These are phyloP conservation scores for Pichia sp. DNA, from an alignment of 1,139 yeast species.

Conservation along the genomic window DNA sequence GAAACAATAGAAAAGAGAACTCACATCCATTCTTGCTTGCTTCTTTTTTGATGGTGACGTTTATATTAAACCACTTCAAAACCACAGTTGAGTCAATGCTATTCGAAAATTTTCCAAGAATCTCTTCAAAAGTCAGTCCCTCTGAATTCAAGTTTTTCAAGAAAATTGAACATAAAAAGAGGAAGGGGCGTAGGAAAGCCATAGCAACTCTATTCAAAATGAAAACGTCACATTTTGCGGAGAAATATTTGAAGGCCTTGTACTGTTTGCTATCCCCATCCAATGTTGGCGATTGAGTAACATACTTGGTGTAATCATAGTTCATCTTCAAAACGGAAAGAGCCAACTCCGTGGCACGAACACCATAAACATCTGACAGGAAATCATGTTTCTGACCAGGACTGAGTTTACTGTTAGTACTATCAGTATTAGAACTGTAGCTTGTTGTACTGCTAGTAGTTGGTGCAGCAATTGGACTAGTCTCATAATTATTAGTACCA, in stretches of 20 bases:
- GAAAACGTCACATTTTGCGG: constrained; percentile 28
- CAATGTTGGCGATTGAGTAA: constrained; percentile 23
- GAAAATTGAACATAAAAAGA: constrained; percentile 30
- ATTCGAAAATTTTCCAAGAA: constrained; percentile 26
- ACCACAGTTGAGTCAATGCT: constrained; percentile 32
- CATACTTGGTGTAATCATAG: constrained; percentile 27
- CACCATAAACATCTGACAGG: constrained; percentile 19
- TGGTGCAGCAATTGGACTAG: too few species aligned
- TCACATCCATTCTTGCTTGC: constrained; percentile 2
- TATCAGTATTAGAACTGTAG: neutral
- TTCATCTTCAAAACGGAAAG: constrained; percentile 30
- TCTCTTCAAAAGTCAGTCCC: constrained; percentile 20
- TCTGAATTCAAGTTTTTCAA: constrained; percentile 25
- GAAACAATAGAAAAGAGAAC: constrained; percentile 27
- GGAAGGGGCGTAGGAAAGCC: constrained; percentile 22
- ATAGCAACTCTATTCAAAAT: constrained; percentile 25
- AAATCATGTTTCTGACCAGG: neutral
- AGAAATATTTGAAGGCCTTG: constrained; percentile 25
- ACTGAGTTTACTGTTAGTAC: neutral
- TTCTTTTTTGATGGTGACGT: constrained; percentile 9
- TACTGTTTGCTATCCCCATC: constrained; percentile 19
- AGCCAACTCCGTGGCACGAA: constrained; percentile 32
- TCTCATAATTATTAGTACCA: too few species aligned
- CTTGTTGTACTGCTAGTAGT: too few species aligned
- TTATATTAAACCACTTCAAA: constrained; percentile 32